Base-by-base conservation (phyloP, 2,329 filamentous ascomycete species). In the Reticulascus tulasneorum region DNA sequence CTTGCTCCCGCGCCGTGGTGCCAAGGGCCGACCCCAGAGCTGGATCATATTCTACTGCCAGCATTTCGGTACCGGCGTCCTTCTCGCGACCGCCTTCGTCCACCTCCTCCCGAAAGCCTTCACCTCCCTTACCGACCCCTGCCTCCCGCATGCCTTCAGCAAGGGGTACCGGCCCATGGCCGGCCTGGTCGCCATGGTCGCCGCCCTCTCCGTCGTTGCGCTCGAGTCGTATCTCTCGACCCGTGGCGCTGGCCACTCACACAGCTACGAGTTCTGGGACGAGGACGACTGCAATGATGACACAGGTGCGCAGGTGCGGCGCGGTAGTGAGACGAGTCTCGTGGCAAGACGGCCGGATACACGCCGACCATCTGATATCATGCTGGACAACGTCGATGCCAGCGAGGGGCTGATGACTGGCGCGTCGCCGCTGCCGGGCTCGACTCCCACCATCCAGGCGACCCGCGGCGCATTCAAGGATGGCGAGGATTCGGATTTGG, bases 201-300 rank as follows among this genome's bases (percentile, higher is more conserved):
- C 85, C 9, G 85, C 87, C n/a, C 71, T 94, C 40, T 66, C 85
- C 5, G 89, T 96, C 4, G 86, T 94, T 7, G 77, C 79, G 3
- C 75, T 96, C 34, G 91, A 97, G 60, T 94, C 93, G 64, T 88
- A 89, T 57, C 82, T 97, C 48, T 89, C 88, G 0, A 84, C 82
- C 3, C 64, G 77, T 37, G 79, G 79, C 27, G 79, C 78, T 2
- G 69, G 75, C 2, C 79, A 79, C 50, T 75, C 74, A 2, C 75
- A 82, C 50, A 71, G 73, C 2, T 66, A 66, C 37, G 54, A 54
- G 9, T 59, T 60, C 22, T 75, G 69, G 63, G 70, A 73, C 22
- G 67, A 69, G 4, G 63, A 67, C 19, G 63, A 62, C 10, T 59
- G 54, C 20, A 47, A 58, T 7, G 46, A 57, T 7, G 47, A 20